Conservation (phyloP, 1,139 yeast genomes). For the Candida pseudoviswanathii region DNA sequence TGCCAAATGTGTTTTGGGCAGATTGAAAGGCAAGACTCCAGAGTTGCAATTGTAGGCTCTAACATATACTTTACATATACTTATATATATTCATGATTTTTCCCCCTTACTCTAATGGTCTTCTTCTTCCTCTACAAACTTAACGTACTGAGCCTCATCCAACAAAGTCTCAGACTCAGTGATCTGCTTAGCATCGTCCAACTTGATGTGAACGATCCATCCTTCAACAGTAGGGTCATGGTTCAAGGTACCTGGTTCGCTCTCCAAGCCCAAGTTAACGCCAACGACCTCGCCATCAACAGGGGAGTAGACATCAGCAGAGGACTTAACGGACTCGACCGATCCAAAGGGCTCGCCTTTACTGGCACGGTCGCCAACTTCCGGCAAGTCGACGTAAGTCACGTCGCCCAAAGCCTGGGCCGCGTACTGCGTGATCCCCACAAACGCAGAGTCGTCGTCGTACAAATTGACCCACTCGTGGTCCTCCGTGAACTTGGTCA, state of each 20-base stretch:
- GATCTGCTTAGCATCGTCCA: constrained; percentile 36
- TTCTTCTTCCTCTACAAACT: constrained; percentile 50
- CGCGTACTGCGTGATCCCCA: constrained; percentile 94
- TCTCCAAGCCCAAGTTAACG: constrained; percentile 66
- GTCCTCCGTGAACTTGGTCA: constrained; percentile 76
- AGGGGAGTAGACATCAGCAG: constrained; percentile 91
- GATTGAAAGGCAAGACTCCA: constrained; percentile 49
- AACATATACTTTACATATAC: not conserved
- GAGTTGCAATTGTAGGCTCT: constrained; percentile 22
- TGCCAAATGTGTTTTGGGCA: constrained; percentile 48
- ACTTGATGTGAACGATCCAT: constrained; percentile 83
- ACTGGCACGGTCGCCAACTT: constrained; percentile 63
- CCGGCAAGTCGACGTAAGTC: constrained; percentile 90
- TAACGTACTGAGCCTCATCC: constrained; percentile 62
- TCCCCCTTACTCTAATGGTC: not conserved
- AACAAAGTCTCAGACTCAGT: constrained; percentile 34
- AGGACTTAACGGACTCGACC: constrained; percentile 93
- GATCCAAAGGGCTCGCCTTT: constrained; percentile 88
- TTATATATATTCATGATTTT: not conserved
- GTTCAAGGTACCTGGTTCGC: constrained; percentile 78
- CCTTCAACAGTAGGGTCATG: constrained; percentile 91
- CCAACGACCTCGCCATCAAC: constrained; percentile 76
- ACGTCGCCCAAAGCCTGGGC: constrained; percentile 98
- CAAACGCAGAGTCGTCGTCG: constrained; percentile 76
- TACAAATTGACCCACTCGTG: constrained; percentile 96